Conservation (phyloP, 768 basidiomycete genomes). For the Suillus variegatus region DNA sequence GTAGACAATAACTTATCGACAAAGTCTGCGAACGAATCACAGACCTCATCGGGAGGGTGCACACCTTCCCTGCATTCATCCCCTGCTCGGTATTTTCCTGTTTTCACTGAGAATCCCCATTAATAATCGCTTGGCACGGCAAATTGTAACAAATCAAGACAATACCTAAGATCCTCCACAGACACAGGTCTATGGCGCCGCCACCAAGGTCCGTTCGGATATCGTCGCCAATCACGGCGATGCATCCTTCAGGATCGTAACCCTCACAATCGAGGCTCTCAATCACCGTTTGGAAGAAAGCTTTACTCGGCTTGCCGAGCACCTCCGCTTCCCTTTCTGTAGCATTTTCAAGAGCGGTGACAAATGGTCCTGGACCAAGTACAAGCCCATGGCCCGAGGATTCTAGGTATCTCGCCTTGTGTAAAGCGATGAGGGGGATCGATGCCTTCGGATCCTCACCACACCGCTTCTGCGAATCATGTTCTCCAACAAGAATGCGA, state of each 20-base stretch:
- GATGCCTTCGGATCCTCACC: background rate
- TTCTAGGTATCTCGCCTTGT: constrained; percentile 56
- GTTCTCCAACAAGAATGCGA: constrained; percentile 55
- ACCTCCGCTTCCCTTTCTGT: constrained; percentile 47
- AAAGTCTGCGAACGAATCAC: constrained; percentile 53
- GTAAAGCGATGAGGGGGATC: constrained; percentile 56
- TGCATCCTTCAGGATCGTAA: constrained; percentile 22
- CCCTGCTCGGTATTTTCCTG: constrained; percentile 68
- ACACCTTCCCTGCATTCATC: constrained; percentile 47
- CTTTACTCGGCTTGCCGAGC: constrained; percentile 63
- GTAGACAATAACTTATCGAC: constrained; percentile 38
- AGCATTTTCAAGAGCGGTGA: constrained; percentile 61
- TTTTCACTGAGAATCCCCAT: constrained; percentile 45
- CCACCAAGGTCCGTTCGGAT: constrained; percentile 62
- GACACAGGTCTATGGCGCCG: constrained; percentile 58
- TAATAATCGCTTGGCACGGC: constrained; percentile 5
- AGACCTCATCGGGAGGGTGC: constrained; percentile 53
- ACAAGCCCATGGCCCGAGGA: constrained; percentile 50
- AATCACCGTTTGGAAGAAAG: constrained; percentile 63
- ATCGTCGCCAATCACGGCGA: constrained; percentile 70
- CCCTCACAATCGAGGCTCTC: constrained; percentile 37
- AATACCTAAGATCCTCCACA: constrained; percentile 64
- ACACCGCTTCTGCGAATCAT: constrained; percentile 14
- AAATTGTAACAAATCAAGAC: constrained; percentile 7
- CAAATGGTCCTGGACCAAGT: constrained; percentile 72